phyloP scores from a whole-genome alignment of 2,329 filamentous ascomycete species.

The Aaosphaeria pasadenensis region DNA sequence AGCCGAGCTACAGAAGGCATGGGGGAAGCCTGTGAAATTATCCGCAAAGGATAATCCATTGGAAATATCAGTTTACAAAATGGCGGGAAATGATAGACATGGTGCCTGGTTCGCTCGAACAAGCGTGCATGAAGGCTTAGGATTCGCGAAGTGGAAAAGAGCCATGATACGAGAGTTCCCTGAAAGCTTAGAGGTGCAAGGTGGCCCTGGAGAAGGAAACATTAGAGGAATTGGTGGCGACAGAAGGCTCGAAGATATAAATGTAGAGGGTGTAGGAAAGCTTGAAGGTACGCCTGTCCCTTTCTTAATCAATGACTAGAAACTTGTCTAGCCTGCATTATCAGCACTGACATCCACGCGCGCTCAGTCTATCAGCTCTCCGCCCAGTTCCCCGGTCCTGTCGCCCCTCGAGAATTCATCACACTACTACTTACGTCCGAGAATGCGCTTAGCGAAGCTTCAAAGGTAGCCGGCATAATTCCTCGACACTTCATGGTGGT shows the following conservation, averaged over 20 bases:
- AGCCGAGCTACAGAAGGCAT: slow-evolving; percentile 68
- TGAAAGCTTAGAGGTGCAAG: slow-evolving; percentile 70
- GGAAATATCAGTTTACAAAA: slow-evolving; percentile 75
- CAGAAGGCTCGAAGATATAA: slow-evolving; percentile 63
- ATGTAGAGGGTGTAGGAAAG: slow-evolving; percentile 58
- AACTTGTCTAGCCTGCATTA: not conserved
- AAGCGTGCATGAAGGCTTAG: slow-evolving; percentile 75
- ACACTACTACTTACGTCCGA: slow-evolving; percentile 70
- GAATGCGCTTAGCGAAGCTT: slow-evolving; percentile 48
- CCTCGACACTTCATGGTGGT: slow-evolving; percentile 80
- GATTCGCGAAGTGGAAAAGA: slow-evolving; percentile 73
- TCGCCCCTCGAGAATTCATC: slow-evolving; percentile 83
- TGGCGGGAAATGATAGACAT: slow-evolving; percentile 72
- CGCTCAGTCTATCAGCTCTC: slow-evolving; percentile 74
- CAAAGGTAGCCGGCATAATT: slow-evolving; percentile 36
- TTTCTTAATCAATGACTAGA: not conserved
- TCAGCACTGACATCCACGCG: no score
- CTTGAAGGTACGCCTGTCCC: slow-evolving; percentile 54
- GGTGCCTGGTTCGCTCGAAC: slow-evolving; percentile 87
- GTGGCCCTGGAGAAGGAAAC: slow-evolving; percentile 67
- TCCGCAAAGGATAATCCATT: slow-evolving; percentile 71
- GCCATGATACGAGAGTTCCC: slow-evolving; percentile 77
- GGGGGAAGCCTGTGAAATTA: slow-evolving; percentile 79
- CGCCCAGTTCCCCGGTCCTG: slow-evolving; percentile 86
- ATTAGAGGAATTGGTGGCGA: slow-evolving; percentile 86